Evolutionary conservation across 495 filamentous ascomycete species (phyloP), one percentile per base, ranked within the genome.

Genomic region (Trichoderma orchidacearum): DNA sequence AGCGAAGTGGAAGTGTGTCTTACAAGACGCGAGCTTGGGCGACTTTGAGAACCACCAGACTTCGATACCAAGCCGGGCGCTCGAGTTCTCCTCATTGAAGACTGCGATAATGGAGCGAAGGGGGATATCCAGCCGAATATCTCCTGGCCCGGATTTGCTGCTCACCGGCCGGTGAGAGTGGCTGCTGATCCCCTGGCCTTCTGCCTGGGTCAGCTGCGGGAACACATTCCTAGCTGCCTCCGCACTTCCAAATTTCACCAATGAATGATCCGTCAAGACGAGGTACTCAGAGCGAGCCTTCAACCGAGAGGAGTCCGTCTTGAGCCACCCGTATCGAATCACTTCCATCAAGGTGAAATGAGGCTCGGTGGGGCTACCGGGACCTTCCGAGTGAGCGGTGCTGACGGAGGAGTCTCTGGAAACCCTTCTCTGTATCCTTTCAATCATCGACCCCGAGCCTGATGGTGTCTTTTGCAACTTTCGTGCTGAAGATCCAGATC

Each of bases 221-320:
- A 75, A 71, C 11, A 68, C 60, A n/a, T 63, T 60, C 41, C 61
- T 29, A 18, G 69, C 87, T 45, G 85, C 77, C 55, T 86, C 85
- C 63, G 84, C 84, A 60, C 74, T 76, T 68, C 89, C 94, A 69
- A 90, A 89, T 48, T 89, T 84, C 57, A 95, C 66, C 35, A 98
- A 66, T 67, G 95, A 85, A 25, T 82, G 81, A 50, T 91, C 84
- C 9, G 91, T 96, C 32, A 96, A 76, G n/a, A 96, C 93, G 30
- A 96, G 72, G 61, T 89, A 96, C 59, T 94, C 89, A 63, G 82
- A 87, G 71, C 87, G 91, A 66, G 88, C 86, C 66, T 88, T 80
- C 67, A 96, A 82, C 69, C 95, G 79, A 41, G 86, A 82, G 28
- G 84, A 81, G 31, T 87, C 87, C 1, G 85, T 85, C 68, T 95